Percentiles rank a stretch among this genome's conserved stretches.
phyloP scores from a whole-genome alignment of 1,139 yeast genomes.

The Blastobotrys ciferrii region DNA sequence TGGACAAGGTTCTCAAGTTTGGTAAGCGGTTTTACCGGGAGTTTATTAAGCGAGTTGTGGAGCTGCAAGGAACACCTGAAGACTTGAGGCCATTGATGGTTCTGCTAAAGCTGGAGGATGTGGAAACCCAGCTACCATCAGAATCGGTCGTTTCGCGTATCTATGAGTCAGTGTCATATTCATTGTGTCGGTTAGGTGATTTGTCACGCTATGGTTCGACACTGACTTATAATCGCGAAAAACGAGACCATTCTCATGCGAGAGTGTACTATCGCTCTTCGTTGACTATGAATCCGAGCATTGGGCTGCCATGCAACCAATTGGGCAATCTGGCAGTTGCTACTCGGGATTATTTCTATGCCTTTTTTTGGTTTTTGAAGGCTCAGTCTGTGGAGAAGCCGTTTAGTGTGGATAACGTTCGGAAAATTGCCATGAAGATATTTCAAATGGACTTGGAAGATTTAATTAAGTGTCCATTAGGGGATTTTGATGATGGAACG shows the following conservation, averaged over 20 bases:
- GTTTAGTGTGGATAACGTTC: constrained; percentile 14
- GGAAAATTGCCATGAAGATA: constrained; percentile 10
- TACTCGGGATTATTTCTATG: constrained; percentile 12
- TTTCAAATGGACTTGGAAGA: not conserved
- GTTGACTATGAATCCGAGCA: constrained; percentile 18
- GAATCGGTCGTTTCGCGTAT: constrained; percentile 1
- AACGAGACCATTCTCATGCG: constrained; percentile 20
- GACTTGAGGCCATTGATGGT: constrained; percentile 10
- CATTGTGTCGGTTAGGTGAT: constrained; percentile 26
- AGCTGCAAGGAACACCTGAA: constrained; percentile 18
- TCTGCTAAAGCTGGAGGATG: constrained; percentile 12
- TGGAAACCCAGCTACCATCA: constrained; percentile 6
- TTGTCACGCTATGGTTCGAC: constrained; percentile 23
- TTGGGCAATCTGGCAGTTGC: constrained; percentile 15
- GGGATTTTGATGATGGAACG: constrained; percentile 1
- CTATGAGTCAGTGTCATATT: constrained; percentile 6
- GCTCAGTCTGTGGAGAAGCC: constrained; percentile 12
- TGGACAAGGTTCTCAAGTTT: constrained; percentile 22
- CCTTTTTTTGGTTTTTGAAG: constrained; percentile 14
- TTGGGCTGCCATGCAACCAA: constrained; percentile 17
- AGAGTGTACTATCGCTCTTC: constrained; percentile 25
- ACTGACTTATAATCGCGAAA: constrained; percentile 7
- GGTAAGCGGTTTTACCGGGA: constrained; percentile 21
- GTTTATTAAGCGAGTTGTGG: constrained; percentile 19
- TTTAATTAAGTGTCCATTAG: constrained; percentile 1